A percentile compares a stretch with the other conserved stretches of the same genome.
These are phyloP conservation scores for Trypanosoma vivax DNA, from an alignment of 208 protist species.

Conservation along the genomic window DNA sequence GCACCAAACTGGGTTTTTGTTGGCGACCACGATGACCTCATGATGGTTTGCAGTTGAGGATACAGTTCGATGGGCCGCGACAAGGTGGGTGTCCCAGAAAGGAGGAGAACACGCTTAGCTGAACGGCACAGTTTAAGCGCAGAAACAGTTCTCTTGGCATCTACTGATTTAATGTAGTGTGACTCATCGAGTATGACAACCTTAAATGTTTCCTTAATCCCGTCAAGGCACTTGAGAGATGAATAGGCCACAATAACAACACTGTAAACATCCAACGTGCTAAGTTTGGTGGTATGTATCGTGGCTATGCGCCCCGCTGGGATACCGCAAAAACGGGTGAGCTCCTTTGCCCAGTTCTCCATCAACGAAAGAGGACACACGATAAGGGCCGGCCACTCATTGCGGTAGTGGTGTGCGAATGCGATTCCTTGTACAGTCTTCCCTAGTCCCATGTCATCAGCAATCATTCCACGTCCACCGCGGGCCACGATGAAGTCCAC, in stretches of 20 bases:
- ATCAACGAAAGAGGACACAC: conserved; percentile 89
- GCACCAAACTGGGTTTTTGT: conserved; percentile 77
- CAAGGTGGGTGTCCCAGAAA: conserved; percentile 92
- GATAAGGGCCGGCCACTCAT: conserved; percentile 94
- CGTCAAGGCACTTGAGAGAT: conserved; percentile 64
- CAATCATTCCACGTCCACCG: conserved; percentile 87
- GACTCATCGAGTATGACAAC: conserved; percentile 94
- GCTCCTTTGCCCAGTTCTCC: conserved; percentile 91
- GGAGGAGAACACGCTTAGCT: conserved; percentile 74
- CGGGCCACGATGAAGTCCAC: conserved; percentile 73
- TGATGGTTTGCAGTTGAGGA: conserved; percentile 86
- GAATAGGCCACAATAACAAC: conserved; percentile 82
- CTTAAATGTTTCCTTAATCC: conserved; percentile 39
- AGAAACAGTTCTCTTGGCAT: conserved; percentile 69
- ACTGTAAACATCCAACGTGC: conserved; percentile 34
- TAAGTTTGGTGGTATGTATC: conserved; percentile 47
- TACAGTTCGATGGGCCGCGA: conserved; percentile 94
- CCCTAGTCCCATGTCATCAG: conserved; percentile 96
- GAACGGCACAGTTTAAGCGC: conserved; percentile 75
- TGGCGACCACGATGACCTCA: conserved; percentile 36
- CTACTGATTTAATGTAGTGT: conserved; percentile 92
- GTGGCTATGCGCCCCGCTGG: conserved; percentile 69
- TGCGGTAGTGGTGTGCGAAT: conserved; percentile 82
- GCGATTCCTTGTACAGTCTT: conserved; percentile 96
- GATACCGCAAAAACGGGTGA: conserved; percentile 76